Evolutionary conservation across 176 grass and related monocot genomes (phyloP).

Genomic region (Rhynchospora pubera): DNA sequence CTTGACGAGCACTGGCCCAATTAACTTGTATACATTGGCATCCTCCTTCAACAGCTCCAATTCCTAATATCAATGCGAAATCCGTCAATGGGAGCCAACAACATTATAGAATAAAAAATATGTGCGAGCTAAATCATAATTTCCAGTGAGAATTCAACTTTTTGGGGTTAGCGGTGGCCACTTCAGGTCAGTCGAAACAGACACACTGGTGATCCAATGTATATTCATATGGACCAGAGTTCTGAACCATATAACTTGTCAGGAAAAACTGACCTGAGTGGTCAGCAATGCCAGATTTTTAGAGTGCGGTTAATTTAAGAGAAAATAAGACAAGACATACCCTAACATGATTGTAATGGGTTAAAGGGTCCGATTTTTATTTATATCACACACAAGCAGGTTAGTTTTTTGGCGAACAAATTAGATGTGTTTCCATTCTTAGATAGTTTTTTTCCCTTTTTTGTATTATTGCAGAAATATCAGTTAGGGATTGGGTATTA

Average conservation of each 20-base stretch:
- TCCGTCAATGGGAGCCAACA: background rate
- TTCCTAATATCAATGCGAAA: slow-evolving; percentile 36
- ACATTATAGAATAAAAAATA: background rate
- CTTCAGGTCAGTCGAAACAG: background rate
- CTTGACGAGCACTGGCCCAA: slow-evolving; percentile 86
- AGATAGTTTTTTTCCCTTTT: background rate
- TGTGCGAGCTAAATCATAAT: background rate
- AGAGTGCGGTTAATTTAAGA: background rate
- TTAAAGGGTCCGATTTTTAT: background rate
- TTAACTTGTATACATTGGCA: slow-evolving; percentile 91
- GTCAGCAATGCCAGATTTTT: background rate
- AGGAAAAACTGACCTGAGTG: background rate
- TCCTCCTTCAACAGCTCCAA: slow-evolving; percentile 67
- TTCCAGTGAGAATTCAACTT: background rate
- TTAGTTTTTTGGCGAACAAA: background rate
- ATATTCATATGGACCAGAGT: background rate
- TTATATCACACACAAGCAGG: background rate
- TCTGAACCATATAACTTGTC: background rate
- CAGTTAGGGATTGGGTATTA: background rate
- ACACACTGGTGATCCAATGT: no score
- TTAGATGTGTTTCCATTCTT: background rate
- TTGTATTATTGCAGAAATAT: background rate
- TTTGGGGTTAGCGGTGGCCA: background rate
- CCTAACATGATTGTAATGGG: background rate
- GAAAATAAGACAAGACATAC: background rate